Evolutionary conservation across 148 eudicot species (phyloP).

Genomic region (Arbutus unedo): DNA sequence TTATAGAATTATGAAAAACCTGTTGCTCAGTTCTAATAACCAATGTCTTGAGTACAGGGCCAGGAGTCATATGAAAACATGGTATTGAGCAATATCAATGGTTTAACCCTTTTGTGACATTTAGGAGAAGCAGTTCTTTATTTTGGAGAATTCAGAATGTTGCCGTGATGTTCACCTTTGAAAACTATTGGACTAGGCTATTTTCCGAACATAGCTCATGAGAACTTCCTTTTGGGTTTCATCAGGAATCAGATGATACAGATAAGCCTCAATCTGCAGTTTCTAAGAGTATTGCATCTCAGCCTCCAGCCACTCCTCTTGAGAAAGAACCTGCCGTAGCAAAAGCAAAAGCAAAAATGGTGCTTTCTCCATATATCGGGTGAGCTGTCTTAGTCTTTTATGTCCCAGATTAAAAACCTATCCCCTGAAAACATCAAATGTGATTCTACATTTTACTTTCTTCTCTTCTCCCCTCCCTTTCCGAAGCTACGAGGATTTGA

Average conservation of each 20-base stretch:
- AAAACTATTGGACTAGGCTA: not conserved
- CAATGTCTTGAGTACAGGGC: too few relatives aligned
- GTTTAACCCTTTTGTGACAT: not conserved
- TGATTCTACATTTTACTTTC: not conserved
- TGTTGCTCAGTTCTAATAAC: too few relatives aligned
- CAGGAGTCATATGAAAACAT: not conserved
- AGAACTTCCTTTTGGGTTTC: constrained; percentile 10
- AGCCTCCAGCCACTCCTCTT: constrained; percentile 25
- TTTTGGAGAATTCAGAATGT: not conserved
- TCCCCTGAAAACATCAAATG: not conserved
- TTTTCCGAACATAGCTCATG: not conserved
- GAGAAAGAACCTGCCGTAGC: constrained; percentile 34
- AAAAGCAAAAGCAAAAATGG: constrained; percentile 31
- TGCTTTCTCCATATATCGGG: constrained; percentile 69
- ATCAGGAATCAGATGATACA: constrained; percentile 35
- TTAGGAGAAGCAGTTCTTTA: not conserved
- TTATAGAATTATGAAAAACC: too few relatives aligned
- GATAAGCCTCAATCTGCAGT: constrained; percentile 21
- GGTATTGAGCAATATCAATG: not conserved
- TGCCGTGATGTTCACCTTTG: too few relatives aligned
- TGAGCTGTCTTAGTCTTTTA: constrained; percentile 30
- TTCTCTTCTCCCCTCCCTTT: not conserved
- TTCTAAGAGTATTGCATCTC: constrained; percentile 23
- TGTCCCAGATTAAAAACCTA: not conserved
- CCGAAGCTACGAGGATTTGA: constrained; percentile 58